Evolutionary conservation across 2,329 filamentous ascomycete species (phyloP).

Genomic region (Colletotrichum incanum): DNA sequence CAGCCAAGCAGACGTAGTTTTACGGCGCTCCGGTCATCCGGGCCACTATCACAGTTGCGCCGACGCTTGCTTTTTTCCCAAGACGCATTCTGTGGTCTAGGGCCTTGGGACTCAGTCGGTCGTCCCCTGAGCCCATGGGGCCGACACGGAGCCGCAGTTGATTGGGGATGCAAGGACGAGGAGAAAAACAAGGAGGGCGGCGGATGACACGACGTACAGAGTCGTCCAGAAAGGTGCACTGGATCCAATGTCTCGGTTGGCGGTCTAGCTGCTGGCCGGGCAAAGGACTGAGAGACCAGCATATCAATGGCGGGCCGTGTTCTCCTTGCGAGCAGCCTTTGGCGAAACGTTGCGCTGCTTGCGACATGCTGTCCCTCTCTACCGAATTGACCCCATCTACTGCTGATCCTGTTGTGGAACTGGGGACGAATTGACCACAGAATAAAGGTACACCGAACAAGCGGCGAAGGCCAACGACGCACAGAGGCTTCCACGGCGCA

Average conservation of each 20-base stretch:
- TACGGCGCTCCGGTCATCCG: neutral
- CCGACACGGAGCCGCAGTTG: neutral
- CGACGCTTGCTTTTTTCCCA: neutral
- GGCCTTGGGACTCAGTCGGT: neutral
- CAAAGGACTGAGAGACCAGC: neutral
- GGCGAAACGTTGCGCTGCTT: neutral
- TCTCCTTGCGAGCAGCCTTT: neutral
- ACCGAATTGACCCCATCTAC: neutral
- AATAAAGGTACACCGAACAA: neutral
- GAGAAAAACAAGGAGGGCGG: neutral
- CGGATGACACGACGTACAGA: slow-evolving; percentile 15
- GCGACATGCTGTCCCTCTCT: neutral
- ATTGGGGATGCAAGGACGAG: neutral
- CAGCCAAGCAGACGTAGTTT: neutral
- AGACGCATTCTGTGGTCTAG: neutral
- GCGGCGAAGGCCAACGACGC: neutral
- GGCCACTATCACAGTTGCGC: neutral
- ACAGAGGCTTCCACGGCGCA: neutral
- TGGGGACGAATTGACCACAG: neutral
- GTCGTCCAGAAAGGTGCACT: slow-evolving; percentile 1
- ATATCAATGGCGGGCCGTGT: neutral
- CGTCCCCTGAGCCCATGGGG: slow-evolving; percentile 1
- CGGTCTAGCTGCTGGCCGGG: slow-evolving; percentile 7
- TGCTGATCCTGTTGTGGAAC: neutral
- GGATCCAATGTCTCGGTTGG: slow-evolving; percentile 34